Evolutionary conservation across 108 stramenopile genomes (phyloP).

Genomic region (Craspedostauros australis): DNA sequence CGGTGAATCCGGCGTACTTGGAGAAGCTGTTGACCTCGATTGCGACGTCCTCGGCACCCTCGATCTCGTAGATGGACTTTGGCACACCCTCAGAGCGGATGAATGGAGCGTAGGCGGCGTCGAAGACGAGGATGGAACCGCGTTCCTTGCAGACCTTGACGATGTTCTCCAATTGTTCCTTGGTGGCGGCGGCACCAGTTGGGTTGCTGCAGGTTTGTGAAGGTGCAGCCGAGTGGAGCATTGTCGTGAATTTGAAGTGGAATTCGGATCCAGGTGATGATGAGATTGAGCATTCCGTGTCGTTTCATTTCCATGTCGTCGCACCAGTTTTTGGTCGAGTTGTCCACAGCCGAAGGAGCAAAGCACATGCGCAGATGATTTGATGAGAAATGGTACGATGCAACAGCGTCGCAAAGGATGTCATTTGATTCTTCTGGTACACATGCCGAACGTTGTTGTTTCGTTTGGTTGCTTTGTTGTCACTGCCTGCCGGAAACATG

Average conservation of each 20-base stretch:
- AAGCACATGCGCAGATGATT: too few relatives aligned
- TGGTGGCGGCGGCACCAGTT: conserved; percentile 92
- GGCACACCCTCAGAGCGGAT: conserved; percentile 89
- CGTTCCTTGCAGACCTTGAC: conserved; percentile 90
- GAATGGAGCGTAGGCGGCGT: conserved; percentile 97
- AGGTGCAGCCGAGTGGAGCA: background rate
- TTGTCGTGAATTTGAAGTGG: background rate
- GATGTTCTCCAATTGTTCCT: conserved; percentile 81
- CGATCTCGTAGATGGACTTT: conserved; percentile 95
- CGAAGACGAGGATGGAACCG: conserved; percentile 90
- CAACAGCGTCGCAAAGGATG: too few relatives aligned
- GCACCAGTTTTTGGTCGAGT: background rate
- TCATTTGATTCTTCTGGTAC: too few relatives aligned
- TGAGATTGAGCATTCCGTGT: too few relatives aligned
- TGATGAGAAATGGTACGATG: too few relatives aligned
- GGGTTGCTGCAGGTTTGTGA: conserved; percentile 68
- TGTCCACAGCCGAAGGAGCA: too few relatives aligned
- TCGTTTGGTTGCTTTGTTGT: too few relatives aligned
- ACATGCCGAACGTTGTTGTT: too few relatives aligned
- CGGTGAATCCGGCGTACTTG: conserved; percentile 96
- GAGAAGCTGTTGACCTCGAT: conserved; percentile 92
- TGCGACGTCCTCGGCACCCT: conserved; percentile 88
- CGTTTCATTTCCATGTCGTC: too few relatives aligned
- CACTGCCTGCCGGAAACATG: too few relatives aligned
- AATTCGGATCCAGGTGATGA: background rate